These are phyloP conservation scores for Alloascoidea africana DNA, from an alignment of 805 yeast species.

Conservation along the genomic window DNA sequence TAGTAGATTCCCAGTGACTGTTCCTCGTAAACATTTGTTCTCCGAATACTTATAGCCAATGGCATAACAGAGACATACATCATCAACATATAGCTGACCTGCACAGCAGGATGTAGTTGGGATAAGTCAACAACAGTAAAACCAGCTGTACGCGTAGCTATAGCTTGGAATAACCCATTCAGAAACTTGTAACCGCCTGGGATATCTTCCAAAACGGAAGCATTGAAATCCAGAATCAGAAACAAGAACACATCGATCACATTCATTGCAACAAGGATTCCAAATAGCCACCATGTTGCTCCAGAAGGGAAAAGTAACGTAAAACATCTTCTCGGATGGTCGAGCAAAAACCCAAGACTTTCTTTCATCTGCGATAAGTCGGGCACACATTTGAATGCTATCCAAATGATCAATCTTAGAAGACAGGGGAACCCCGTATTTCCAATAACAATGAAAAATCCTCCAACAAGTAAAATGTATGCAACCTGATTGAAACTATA, in stretches of 20 bases:
- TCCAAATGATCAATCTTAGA: slow-evolving; percentile 72
- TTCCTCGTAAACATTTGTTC: slow-evolving; percentile 96
- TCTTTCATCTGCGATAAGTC: slow-evolving; percentile 51
- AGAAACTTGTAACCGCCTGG: slow-evolving; percentile 56
- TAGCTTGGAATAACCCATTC: slow-evolving; percentile 81
- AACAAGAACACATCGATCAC: slow-evolving; percentile 68
- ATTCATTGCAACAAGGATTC: slow-evolving; percentile 59
- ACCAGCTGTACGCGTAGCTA: slow-evolving; percentile 92
- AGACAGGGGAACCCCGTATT: slow-evolving; percentile 90
- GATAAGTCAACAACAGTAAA: slow-evolving; percentile 60
- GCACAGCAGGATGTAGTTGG: slow-evolving; percentile 74
- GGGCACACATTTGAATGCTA: slow-evolving; percentile 48
- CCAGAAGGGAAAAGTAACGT: slow-evolving; percentile 81
- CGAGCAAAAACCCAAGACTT: slow-evolving; percentile 71
- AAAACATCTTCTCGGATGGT: slow-evolving; percentile 95
- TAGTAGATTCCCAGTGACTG: slow-evolving; percentile 88
- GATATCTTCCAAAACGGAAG: slow-evolving; percentile 28
- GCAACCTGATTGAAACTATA: slow-evolving; percentile 43
- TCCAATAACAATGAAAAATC: slow-evolving; percentile 74
- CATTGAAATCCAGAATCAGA: slow-evolving; percentile 57
- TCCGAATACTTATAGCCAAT: slow-evolving; percentile 86
- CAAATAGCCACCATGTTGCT: slow-evolving; percentile 91
- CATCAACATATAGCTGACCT: slow-evolving; percentile 88
- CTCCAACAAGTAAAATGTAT: slow-evolving; percentile 45
- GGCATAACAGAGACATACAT: slow-evolving; percentile 97